Evolutionary conservation across 495 filamentous ascomycete genomes (phyloP).

Genomic region (Penicillium longicatenatum): DNA sequence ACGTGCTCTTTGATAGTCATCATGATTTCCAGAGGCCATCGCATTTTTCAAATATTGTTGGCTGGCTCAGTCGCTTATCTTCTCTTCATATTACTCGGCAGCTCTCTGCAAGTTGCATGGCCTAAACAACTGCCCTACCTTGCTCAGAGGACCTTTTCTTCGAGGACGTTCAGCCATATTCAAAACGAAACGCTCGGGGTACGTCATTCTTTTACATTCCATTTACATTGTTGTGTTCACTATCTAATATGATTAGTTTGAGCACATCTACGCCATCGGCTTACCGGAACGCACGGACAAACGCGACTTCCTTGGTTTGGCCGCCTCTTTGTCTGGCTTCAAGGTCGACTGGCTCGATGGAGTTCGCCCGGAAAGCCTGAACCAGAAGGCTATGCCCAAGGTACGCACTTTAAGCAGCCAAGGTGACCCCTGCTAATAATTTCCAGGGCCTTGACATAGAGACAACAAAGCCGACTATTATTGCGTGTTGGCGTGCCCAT

Average conservation of each 20-base stretch:
- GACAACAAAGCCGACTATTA: conserved; percentile 12
- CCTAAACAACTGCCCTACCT: background rate
- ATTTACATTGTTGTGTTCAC: background rate
- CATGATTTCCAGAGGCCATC: background rate
- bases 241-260: conserved; percentile 21
- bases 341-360: conserved; percentile 58
- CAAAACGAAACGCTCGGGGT: conserved; percentile 34
- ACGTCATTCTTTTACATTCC: background rate
- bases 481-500: conserved; percentile 42
- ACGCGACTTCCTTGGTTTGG: conserved; percentile 59
- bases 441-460: conserved; percentile 16
- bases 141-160: background rate
- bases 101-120: background rate
- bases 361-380: conserved; percentile 23
- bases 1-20: background rate
- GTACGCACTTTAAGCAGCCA: conserved; percentile 1
- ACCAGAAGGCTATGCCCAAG: conserved; percentile 28
- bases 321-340: conserved; percentile 53
- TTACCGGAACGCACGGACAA: conserved; percentile 62
- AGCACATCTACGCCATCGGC: conserved; percentile 59
- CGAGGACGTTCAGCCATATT: conserved; percentile 17
- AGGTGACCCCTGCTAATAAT: background rate
- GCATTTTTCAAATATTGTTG: background rate
- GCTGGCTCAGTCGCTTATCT: background rate
- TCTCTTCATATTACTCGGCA: background rate